Conservation (phyloP, 129 eudicot species). For the Daucus carota region DH1_v3.0 NC_030388.2:9456501-9457000, state of each 20-base stretch:
- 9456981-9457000: too few relatives aligned
- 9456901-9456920: slow-evolving; percentile 6
- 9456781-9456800: not conserved
- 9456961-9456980: too few relatives aligned
- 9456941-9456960: too few relatives aligned
- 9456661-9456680: not conserved
- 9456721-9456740: not conserved
- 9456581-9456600: not conserved
- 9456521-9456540: too few relatives aligned
- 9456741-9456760: not conserved
- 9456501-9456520: too few relatives aligned
- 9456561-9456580: too few relatives aligned
- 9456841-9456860: not conserved
- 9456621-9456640: not conserved
- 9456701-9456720: not conserved
- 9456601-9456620: not conserved
- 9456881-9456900: not conserved
- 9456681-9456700: not conserved
- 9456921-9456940: too few relatives aligned
- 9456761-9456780: not conserved
- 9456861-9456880: not conserved
- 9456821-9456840: slow-evolving; percentile 5
- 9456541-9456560: too few relatives aligned
- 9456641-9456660: too few relatives aligned
- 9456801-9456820: not conserved